A percentile compares a stretch with the other conserved stretches of the same genome.
phyloP scores from a whole-genome alignment of 2,329 filamentous ascomycete genomes.

The Canariomyces notabilis region DNA sequence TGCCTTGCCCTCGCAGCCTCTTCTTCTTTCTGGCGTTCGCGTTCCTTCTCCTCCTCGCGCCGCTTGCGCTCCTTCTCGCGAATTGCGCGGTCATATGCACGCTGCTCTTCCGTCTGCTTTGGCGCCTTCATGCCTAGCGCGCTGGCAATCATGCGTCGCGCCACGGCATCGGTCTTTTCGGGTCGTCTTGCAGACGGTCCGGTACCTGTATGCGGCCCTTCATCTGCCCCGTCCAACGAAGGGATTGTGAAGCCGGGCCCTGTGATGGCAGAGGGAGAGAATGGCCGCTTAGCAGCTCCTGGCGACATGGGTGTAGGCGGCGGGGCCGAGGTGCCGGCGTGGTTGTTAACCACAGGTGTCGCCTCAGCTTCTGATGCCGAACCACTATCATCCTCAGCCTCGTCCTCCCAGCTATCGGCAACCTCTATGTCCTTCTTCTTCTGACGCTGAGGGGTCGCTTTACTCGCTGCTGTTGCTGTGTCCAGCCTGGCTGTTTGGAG shows the following conservation, averaged over 20 bases:
- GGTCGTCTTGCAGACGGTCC: slow-evolving; percentile 44
- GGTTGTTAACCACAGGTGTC: slow-evolving; percentile 5
- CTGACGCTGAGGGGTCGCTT: slow-evolving; percentile 8
- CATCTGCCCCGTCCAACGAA: slow-evolving; percentile 12
- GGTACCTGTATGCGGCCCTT: background rate
- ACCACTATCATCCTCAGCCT: slow-evolving; percentile 14
- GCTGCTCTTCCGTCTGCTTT: slow-evolving; percentile 81
- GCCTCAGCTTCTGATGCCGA: slow-evolving; percentile 6
- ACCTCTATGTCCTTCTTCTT: slow-evolving; percentile 22
- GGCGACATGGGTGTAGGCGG: slow-evolving; percentile 64
- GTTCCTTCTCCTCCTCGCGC: slow-evolving; percentile 65
- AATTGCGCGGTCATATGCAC: slow-evolving; percentile 75
- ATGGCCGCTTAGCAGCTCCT: slow-evolving; percentile 29
- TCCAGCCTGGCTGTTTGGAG: slow-evolving; percentile 17
- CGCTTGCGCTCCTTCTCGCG: slow-evolving; percentile 79
- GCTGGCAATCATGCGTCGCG: slow-evolving; percentile 81
- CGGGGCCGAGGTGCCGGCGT: slow-evolving; percentile 42
- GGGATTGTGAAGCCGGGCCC: slow-evolving; percentile 11
- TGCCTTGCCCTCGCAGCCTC: slow-evolving; percentile 71
- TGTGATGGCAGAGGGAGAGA: slow-evolving; percentile 20
- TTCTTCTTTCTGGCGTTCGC: slow-evolving; percentile 54
- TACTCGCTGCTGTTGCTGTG: slow-evolving; percentile 1
- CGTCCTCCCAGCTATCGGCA: slow-evolving; percentile 29
- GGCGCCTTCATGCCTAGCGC: slow-evolving; percentile 78
- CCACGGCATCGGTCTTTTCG: slow-evolving; percentile 91